Conservation (phyloP, 192 early-diverging fungal species). For the Dissophora ornata region DNA sequence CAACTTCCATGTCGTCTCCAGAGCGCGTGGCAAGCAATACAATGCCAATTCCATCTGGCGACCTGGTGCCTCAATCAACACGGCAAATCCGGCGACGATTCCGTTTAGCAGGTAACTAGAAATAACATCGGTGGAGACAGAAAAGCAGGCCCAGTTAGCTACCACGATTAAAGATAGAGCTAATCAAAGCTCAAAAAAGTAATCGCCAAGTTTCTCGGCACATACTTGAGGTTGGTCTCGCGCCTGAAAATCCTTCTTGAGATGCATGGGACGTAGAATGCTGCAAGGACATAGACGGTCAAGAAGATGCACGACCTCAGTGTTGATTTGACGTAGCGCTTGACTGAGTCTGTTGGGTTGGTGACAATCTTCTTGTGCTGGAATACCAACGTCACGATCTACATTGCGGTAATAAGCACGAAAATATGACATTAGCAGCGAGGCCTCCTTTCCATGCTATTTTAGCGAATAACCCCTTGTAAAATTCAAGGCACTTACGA, state of each 20-base stretch:
- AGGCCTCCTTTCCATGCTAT: too few species aligned
- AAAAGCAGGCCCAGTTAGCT: neutral
- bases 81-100: slow-evolving; percentile 63
- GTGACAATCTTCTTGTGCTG: slow-evolving; percentile 40
- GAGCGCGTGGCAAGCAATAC: slow-evolving; percentile 84
- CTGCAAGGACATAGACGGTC: slow-evolving; percentile 60
- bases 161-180: too few species aligned
- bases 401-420: neutral
- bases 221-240: slow-evolving; percentile 63
- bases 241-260: slow-evolving; percentile 58
- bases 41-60: slow-evolving; percentile 83
- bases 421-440: neutral
- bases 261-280: slow-evolving; percentile 64
- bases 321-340: slow-evolving; percentile 63
- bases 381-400: slow-evolving; percentile 62
- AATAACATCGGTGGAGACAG: neutral
- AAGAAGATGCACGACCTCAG: slow-evolving; percentile 71
- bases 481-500: too few species aligned
- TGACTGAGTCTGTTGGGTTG: slow-evolving; percentile 43
- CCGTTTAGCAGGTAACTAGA: slow-evolving; percentile 56
- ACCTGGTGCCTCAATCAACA: slow-evolving; percentile 69
- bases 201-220: too few species aligned
- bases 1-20: slow-evolving; percentile 78
- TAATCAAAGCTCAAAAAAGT: neutral
- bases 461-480: too few species aligned